phyloP scores from a whole-genome alignment of 108 stramenopile genomes.

The Nitzschia sp. region DNA sequence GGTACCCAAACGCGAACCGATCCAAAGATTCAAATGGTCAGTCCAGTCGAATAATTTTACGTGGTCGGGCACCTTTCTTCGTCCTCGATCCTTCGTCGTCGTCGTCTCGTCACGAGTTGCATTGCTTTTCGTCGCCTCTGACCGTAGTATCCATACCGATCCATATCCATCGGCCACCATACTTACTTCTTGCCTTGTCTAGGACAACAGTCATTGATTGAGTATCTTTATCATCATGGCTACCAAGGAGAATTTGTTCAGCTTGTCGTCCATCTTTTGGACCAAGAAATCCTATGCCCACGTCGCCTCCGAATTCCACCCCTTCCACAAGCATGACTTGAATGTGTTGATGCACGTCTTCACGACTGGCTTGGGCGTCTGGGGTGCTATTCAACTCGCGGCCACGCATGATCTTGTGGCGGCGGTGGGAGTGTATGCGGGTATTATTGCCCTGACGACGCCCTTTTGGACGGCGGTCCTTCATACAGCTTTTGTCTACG shows the following conservation, averaged over 20 bases:
- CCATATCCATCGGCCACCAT: no score
- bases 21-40: no score
- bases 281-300: slow-evolving; percentile 42
- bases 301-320: slow-evolving; percentile 49
- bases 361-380: slow-evolving; percentile 52
- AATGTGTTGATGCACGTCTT: slow-evolving; percentile 46
- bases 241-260: slow-evolving; percentile 10
- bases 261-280: slow-evolving; percentile 31
- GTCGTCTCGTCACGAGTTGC: no score
- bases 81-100: no score
- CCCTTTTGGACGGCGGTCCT: slow-evolving; percentile 43
- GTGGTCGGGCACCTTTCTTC: no score
- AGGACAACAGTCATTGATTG: no score
- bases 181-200: no score
- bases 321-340: slow-evolving; percentile 56
- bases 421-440: slow-evolving; percentile 36
- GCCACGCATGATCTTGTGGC: neutral
- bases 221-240: no score
- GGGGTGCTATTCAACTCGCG: slow-evolving; percentile 50
- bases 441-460: slow-evolving; percentile 33
- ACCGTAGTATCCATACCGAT: no score
- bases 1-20: no score
- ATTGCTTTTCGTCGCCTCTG: no score
- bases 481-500: slow-evolving; percentile 48
- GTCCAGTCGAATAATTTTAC: no score